Evolutionary conservation across 108 stramenopile genomes (phyloP).

Genomic region (Skeletonema tropicum): DNA sequence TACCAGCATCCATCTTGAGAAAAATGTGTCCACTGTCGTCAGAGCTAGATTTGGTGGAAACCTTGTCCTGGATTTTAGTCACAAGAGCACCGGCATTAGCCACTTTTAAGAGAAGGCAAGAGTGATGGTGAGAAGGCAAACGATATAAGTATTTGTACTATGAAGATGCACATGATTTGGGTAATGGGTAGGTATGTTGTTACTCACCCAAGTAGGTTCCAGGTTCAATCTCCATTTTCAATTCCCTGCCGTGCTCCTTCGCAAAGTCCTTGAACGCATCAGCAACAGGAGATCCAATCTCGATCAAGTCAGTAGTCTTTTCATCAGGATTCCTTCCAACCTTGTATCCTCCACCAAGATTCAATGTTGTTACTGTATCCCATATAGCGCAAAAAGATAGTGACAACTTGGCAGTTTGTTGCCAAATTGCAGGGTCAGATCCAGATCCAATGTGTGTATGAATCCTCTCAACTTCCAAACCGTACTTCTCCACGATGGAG

Average conservation of each 20-base stretch:
- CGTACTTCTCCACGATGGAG: constrained; percentile 87
- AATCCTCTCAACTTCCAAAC: constrained; percentile 90
- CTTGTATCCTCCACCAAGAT: constrained; percentile 99
- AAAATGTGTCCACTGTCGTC: constrained; percentile 76
- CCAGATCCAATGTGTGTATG: constrained; percentile 99
- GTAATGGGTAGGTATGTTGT: background rate
- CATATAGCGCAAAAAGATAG: constrained; percentile 89
- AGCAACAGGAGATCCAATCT: constrained; percentile 90
- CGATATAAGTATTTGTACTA: background rate
- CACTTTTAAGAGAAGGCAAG: constrained; percentile 34
- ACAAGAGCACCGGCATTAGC: constrained; percentile 97
- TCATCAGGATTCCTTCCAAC: constrained; percentile 94
- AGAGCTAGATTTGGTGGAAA: constrained; percentile 52
- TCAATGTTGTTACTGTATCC: constrained; percentile 83
- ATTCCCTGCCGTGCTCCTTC: constrained; percentile 83
- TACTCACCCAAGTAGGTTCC: constrained; percentile 86
- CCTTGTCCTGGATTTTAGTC: constrained; percentile 88
- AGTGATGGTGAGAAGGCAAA: background rate
- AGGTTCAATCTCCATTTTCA: constrained; percentile 96
- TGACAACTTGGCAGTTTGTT: constrained; percentile 87
- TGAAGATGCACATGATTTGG: background rate
- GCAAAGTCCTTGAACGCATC: constrained; percentile 90
- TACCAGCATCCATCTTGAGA: constrained; percentile 96
- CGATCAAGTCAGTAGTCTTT: constrained; percentile 91
- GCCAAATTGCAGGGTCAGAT: constrained; percentile 96